Conservation (phyloP, 1,284 basidiomycete species). For the Cutaneotrichosporon curvatum region DNA sequence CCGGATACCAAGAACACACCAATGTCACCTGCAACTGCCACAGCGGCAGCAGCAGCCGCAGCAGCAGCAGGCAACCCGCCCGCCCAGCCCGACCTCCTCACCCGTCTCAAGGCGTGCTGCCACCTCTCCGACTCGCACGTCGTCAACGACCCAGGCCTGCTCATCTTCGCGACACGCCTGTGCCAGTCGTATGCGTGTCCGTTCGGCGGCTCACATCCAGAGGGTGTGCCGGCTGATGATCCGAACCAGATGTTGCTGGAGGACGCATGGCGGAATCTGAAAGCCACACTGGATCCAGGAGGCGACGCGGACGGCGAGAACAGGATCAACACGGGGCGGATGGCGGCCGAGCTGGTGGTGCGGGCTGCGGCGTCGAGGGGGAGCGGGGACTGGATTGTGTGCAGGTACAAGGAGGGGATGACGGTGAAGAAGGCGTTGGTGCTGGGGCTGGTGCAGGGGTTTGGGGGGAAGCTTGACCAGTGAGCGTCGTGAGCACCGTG, state of each 20-base stretch:
- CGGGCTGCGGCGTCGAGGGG: slow-evolving; percentile 36
- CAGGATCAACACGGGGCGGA: slow-evolving; percentile 44
- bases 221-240: slow-evolving; percentile 27
- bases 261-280: slow-evolving; percentile 41
- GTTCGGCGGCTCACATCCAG: slow-evolving; percentile 35
- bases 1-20: slow-evolving; percentile 1
- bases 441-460: slow-evolving; percentile 36
- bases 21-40: slow-evolving; percentile 7
- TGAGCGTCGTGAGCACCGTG: neutral
- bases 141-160: slow-evolving; percentile 43
- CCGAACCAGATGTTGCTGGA: slow-evolving; percentile 40
- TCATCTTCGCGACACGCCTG: slow-evolving; percentile 45
- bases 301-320: slow-evolving; percentile 42
- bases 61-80: slow-evolving; percentile 6
- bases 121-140: slow-evolving; percentile 45
- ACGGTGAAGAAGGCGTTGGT: slow-evolving; percentile 38
- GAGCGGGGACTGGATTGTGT: slow-evolving; percentile 34
- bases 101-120: slow-evolving; percentile 43
- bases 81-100: slow-evolving; percentile 40
- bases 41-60: slow-evolving; percentile 1
- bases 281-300: slow-evolving; percentile 36
- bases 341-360: slow-evolving; percentile 45
- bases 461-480: slow-evolving; percentile 40
- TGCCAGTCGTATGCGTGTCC: slow-evolving; percentile 43
- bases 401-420: slow-evolving; percentile 42